Evolutionary conservation across 2,329 filamentous ascomycete genomes (phyloP), one percentile per base, ranked within the genome.

Genomic region (Harringtonia aguacate): DNA sequence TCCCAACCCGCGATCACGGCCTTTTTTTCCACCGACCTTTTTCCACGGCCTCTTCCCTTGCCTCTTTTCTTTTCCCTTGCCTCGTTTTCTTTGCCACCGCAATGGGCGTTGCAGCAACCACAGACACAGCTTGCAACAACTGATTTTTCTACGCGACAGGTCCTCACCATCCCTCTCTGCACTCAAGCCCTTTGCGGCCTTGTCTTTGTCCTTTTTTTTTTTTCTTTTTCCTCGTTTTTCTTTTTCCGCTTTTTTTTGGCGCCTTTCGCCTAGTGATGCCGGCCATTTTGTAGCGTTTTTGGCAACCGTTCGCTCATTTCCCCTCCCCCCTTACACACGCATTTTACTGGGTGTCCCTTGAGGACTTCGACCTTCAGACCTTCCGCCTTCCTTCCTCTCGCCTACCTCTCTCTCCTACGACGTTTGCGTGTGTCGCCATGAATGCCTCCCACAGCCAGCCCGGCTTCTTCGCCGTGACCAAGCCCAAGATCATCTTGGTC

Each of bases 401-500:
- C 18, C 39, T 34, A 8, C 29, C 8, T 3, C 3, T 8, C 28
- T 17, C 8, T 21, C 27, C 17, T 17, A n/a, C 24, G 15, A 13
- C n/a, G 8, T n/a, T 30, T 29, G 15, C n/a, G 14, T 14, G 37
- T n/a, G 10, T 38, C 18, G 47, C 40, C 13, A 58, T 57, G 55
- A 40, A 47, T 40, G 30, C 43, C 30, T 38, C 53, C 30, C 41
- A 52, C 4, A 40, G 46, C 27, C 47, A 51, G 30, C 47, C 44
- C 15, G 49, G 50, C 49, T 27, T 53, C 8, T 56, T 62, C 36
- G 53, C 53, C 51, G 44, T 64, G 36, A 66, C 62, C 37, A 64
- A 58, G 46, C 44, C 48, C 22, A 62, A 60, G 46, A 33, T 67
- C 17, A 47, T 68, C 9, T 15, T 65, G 34, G 45, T 57, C 5